A percentile compares a stretch with the other conserved stretches of the same genome.
phyloP scores from a whole-genome alignment of 2,329 filamentous ascomycete species.

The Tolypocladium ophioglossoides region DNA sequence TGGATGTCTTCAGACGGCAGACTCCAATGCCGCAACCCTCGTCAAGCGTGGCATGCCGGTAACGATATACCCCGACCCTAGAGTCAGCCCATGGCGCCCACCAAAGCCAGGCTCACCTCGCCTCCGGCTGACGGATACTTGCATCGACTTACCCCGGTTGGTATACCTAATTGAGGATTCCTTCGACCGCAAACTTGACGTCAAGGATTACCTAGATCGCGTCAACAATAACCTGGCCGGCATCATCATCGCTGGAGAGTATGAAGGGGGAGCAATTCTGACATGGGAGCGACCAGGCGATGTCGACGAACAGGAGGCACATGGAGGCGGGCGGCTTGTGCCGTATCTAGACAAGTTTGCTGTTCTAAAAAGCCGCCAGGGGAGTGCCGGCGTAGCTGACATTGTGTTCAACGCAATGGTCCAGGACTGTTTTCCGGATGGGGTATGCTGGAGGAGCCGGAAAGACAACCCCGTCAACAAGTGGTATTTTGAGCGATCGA shows the following conservation, averaged over 20 bases:
- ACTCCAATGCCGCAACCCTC: constrained; percentile 55
- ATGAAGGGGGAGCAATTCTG: constrained; percentile 88
- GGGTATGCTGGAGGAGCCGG: constrained; percentile 86
- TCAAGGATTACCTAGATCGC: constrained; percentile 71
- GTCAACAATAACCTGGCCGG: constrained; percentile 75
- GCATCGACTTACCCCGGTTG: constrained; percentile 73
- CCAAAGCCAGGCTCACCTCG: constrained; percentile 47
- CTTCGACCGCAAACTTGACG: constrained; percentile 75
- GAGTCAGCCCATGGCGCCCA: constrained; percentile 57
- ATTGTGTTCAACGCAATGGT: constrained; percentile 97
- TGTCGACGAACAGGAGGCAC: constrained; percentile 41
- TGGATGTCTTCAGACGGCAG: constrained; percentile 19
- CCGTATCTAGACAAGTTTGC: constrained; percentile 98
- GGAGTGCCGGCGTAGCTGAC: constrained; percentile 85
- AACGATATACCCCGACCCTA: constrained; percentile 69
- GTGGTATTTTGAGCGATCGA: constrained; percentile 93
- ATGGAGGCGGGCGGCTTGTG: constrained; percentile 54
- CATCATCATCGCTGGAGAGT: constrained; percentile 89
- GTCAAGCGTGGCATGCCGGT: constrained; percentile 87
- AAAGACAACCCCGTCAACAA: constrained; percentile 95
- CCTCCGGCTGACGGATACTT: constrained; percentile 65
- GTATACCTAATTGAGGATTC: constrained; percentile 88
- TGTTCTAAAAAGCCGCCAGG: constrained; percentile 78
- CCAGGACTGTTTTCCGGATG: constrained; percentile 72
- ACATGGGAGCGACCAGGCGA: constrained; percentile 80